Evolutionary conservation across 2,329 filamentous ascomycete species (phyloP).

Genomic region (Tolypocladium inflatum): DNA sequence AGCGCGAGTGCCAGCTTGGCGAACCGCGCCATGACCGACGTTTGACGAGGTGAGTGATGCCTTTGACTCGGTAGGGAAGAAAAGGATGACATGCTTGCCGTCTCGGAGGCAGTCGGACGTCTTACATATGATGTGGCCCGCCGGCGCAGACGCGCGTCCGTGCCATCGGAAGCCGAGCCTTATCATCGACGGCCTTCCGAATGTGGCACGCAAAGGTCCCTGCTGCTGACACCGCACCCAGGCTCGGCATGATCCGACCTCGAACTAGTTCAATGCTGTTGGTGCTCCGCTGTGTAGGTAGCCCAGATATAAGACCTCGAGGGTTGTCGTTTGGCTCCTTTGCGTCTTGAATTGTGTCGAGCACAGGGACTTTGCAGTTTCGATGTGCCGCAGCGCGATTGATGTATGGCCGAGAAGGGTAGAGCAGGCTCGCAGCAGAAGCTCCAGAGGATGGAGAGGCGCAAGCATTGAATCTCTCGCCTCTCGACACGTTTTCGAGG

Average conservation of each 20-base stretch:
- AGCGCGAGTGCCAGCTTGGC: background rate
- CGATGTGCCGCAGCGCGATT: no score
- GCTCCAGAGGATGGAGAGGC: background rate
- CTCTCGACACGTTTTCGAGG: background rate
- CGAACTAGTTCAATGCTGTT: background rate
- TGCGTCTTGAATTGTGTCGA: background rate
- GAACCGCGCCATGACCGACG: background rate
- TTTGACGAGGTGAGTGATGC: background rate
- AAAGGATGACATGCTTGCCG: background rate
- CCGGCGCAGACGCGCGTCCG: background rate
- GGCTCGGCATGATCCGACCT: background rate
- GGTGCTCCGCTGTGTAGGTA: background rate
- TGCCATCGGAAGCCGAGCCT: background rate
- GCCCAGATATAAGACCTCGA: background rate
- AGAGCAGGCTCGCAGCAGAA: background rate
- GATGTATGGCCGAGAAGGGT: background rate
- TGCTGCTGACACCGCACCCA: background rate
- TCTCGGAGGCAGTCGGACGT: background rate
- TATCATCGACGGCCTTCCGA: background rate
- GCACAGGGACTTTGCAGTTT: no score
- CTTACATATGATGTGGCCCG: background rate
- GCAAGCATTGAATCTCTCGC: background rate
- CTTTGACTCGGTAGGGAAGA: background rate
- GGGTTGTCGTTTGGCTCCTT: background rate
- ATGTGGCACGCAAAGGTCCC: background rate